Base-by-base conservation (phyloP, 164 flowering plant species). In the Cinnamomum micranthum region DNA sequence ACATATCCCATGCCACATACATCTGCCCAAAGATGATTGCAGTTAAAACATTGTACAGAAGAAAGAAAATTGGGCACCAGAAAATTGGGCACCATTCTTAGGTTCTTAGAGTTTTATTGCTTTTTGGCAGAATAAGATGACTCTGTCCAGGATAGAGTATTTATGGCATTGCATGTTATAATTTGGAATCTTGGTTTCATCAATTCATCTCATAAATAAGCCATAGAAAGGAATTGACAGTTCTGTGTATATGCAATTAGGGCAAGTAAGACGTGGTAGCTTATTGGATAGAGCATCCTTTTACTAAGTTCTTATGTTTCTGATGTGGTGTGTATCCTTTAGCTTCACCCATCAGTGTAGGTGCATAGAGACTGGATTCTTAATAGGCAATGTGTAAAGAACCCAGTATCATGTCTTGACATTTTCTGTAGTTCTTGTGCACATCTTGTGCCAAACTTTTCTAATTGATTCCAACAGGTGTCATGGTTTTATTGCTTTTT, bases 1-100 rank as follows among this genome's bases (percentile, higher is more conserved):
- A 63, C 92, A 59, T 91, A 89, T 69, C 84, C 88, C 11, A 85
- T 92, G 93, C 60, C 60, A 0, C 97, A 85, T 68, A 58, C 88
- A 14, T 41, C 93, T 50, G 81, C 89, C 71, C 92, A 88, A 68
- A 87, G 93, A 87, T 89, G 85, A 87, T 25, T 67, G 41, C n/a
- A 10, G 12, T 35, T 13, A 23, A 11, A 4, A 11, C 24, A 69
- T 2, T 69, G 55, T 69, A n/a, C 55, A 69, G 28, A 69, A 4
- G 69, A 67, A 67, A 67, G 74, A 70, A 50, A 72, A 41, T 33
- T 15, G 28, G 9, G 51, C 35, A 68, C 52, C 20, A 9, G 2
- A 12, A 12, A 31, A 31, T 31, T 31, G 35, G 35, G 35, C 35
- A 31, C 35, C 5, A 31, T 31, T 31, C 35, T 31, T 22, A 51